Evolutionary conservation across 1,284 basidiomycete genomes (phyloP).

Genomic region (Neotropicomus parvogracilis): DNA sequence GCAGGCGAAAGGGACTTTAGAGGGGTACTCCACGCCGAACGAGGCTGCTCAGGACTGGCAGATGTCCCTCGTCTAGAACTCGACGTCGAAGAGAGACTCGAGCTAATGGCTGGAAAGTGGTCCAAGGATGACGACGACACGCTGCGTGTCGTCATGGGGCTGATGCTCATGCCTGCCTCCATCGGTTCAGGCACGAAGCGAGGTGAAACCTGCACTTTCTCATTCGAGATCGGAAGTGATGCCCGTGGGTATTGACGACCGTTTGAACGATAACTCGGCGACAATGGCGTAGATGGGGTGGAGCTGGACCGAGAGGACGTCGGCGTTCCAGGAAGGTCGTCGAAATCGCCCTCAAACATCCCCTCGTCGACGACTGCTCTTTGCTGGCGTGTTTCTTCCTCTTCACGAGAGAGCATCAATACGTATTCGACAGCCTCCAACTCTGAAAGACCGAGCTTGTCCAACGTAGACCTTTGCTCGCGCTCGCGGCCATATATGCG

Average conservation of each 20-base stretch:
- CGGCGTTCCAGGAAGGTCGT: constrained; percentile 36
- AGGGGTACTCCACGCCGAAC: constrained; percentile 31
- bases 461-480: constrained; percentile 55
- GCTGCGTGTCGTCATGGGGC: constrained; percentile 15
- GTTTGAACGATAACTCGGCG: constrained; percentile 1
- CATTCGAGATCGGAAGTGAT: constrained; percentile 34
- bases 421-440: constrained; percentile 78
- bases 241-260: constrained; percentile 24
- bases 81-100: constrained; percentile 28
- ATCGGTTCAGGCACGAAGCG: constrained; percentile 37
- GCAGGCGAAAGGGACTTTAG: constrained; percentile 18
- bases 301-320: constrained; percentile 13
- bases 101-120: constrained; percentile 31
- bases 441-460: constrained; percentile 71
- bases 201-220: constrained; percentile 41
- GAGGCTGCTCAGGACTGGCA: constrained; percentile 12
- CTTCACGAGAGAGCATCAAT: constrained; percentile 82
- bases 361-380: constrained; percentile 41
- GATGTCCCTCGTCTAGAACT: constrained; percentile 14
- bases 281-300: constrained; percentile 2
- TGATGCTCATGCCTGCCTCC: constrained; percentile 38
- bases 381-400: constrained; percentile 43
- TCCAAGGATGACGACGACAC: constrained; percentile 26
- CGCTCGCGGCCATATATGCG: constrained; percentile 46
- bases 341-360: constrained; percentile 57